Evolutionary conservation across 1,284 basidiomycete genomes (phyloP).

Genomic region (Ganoderma sinense): DNA sequence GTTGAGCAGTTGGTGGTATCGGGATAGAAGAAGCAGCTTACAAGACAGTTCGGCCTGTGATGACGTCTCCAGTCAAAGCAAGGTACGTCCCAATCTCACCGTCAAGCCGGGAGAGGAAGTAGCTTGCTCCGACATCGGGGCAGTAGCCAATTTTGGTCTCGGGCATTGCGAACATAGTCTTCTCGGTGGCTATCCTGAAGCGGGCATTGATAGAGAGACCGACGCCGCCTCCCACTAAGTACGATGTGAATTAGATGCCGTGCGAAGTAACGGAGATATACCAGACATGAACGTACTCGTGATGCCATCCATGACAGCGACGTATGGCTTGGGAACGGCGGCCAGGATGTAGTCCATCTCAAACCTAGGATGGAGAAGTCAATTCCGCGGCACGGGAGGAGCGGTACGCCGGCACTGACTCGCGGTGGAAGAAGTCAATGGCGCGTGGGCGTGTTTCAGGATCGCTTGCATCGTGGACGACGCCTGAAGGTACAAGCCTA

Average conservation of each 20-base stretch:
- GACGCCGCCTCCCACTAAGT: constrained; percentile 93
- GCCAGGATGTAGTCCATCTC: constrained; percentile 90
- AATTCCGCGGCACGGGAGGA: not conserved
- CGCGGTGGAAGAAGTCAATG: constrained; percentile 89
- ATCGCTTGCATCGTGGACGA: constrained; percentile 58
- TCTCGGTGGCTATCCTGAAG: constrained; percentile 95
- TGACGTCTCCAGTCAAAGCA: constrained; percentile 82
- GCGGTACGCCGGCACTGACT: constrained; percentile 57
- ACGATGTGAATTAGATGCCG: constrained; percentile 2
- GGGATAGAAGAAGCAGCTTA: constrained; percentile 49
- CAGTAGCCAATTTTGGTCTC: constrained; percentile 92
- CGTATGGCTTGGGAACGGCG: constrained; percentile 84
- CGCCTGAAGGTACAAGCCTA: constrained; percentile 47
- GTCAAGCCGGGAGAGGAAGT: constrained; percentile 90
- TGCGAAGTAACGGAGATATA: not conserved
- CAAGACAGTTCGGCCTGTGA: constrained; percentile 86
- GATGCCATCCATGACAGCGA: constrained; percentile 90
- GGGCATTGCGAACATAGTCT: constrained; percentile 96
- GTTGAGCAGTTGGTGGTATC: constrained; percentile 13
- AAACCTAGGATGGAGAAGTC: constrained; percentile 60
- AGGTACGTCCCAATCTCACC: constrained; percentile 94
- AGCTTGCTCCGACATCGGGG: constrained; percentile 93
- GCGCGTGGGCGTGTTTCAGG: constrained; percentile 66
- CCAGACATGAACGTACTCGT: constrained; percentile 69
- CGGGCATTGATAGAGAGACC: constrained; percentile 90